Percentiles rank a stretch among this genome's conserved stretches.
Evolutionary conservation across 441 rosid genomes (phyloP).

Genomic region (Theobroma grandiflorum): DNA sequence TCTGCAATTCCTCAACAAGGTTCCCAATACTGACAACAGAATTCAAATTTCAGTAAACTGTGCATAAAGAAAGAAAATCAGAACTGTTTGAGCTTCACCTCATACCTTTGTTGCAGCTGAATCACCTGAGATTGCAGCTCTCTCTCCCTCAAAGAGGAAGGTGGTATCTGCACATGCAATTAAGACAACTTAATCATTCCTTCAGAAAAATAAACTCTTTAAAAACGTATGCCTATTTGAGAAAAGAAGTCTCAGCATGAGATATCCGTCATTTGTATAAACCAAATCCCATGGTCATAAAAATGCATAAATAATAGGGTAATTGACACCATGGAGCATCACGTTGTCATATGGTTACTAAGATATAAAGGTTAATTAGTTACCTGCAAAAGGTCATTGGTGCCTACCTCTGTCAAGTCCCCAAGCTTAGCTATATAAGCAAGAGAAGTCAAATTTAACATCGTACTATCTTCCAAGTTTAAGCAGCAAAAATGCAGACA

Average conservation of each 20-base stretch:
- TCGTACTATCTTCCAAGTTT: not conserved
- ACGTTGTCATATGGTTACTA: no score
- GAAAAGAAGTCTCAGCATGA: conserved; percentile 12
- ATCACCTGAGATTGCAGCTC: conserved; percentile 77
- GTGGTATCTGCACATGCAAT: conserved; percentile 53
- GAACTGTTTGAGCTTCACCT: conserved; percentile 20
- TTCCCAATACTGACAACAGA: conserved; percentile 60
- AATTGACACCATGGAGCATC: not conserved
- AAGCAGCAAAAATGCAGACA: not conserved
- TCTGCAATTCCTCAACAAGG: conserved; percentile 78
- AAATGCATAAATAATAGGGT: not conserved
- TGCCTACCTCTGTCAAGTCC: conserved; percentile 58
- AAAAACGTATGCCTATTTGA: not conserved
- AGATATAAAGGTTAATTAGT: conserved; percentile 18
- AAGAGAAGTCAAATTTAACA: conserved; percentile 30
- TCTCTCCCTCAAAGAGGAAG: conserved; percentile 65
- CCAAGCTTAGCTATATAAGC: conserved; percentile 63
- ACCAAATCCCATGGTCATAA: not conserved
- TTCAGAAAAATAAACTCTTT: conserved; percentile 3
- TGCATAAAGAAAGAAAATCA: conserved; percentile 12
- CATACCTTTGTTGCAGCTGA: conserved; percentile 83
- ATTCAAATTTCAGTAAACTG: conserved; percentile 23
- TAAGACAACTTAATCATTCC: conserved; percentile 24
- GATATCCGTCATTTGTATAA: not conserved
- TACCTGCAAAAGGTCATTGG: conserved; percentile 76